Evolutionary conservation across 78 protist species (phyloP).

Genomic region (Diacronema lutheri): DNA sequence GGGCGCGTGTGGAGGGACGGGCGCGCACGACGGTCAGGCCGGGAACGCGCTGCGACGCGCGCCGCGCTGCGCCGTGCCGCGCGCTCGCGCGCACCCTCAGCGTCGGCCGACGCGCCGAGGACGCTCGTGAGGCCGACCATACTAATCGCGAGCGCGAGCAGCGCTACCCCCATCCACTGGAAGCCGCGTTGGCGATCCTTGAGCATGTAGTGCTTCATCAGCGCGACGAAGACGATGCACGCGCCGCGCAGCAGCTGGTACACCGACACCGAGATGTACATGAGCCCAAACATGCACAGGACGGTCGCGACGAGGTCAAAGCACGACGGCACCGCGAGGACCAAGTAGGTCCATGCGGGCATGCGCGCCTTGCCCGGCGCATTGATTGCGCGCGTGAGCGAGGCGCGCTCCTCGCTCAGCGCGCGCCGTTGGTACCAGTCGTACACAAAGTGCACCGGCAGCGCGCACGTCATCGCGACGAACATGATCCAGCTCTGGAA

Average conservation of each 20-base stretch:
- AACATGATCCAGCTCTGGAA: conserved; percentile 14
- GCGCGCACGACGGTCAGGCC: no score
- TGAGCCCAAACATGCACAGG: not conserved
- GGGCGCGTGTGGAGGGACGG: not conserved
- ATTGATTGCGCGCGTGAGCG: not conserved
- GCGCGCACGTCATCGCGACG: conserved; percentile 4
- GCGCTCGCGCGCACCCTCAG: not conserved
- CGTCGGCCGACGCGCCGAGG: not conserved
- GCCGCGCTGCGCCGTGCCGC: no score
- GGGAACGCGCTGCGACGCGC: no score
- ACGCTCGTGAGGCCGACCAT: not conserved
- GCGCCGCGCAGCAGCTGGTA: conserved; percentile 26
- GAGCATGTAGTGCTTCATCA: conserved; percentile 5
- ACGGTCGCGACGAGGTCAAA: not conserved
- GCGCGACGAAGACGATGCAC: conserved; percentile 14
- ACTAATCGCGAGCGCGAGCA: not conserved
- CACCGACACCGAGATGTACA: not conserved
- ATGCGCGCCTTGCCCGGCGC: not conserved
- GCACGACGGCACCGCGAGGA: not conserved
- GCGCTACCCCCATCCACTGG: not conserved
- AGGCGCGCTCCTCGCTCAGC: no score
- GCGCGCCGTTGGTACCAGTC: not conserved
- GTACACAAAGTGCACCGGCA: not conserved
- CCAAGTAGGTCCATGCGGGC: not conserved
- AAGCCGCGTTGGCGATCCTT: not conserved